These are phyloP conservation scores for Monilinia fructigena DNA, from an alignment of 2,329 filamentous ascomycete genomes.

Conservation along the genomic window DNA sequence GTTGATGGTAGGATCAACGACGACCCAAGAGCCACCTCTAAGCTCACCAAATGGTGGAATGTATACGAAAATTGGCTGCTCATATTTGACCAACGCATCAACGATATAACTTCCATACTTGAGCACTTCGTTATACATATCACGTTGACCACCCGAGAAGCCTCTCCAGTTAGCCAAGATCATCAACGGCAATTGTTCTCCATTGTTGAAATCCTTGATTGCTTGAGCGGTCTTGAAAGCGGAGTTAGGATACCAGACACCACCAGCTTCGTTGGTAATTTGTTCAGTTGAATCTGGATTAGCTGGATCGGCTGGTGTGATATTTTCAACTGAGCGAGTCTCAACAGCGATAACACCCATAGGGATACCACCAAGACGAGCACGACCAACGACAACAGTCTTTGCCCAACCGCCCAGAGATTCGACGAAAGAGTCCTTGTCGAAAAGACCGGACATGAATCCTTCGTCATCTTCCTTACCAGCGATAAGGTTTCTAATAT, in stretches of 20 bases:
- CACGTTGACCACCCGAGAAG: constrained; percentile 98
- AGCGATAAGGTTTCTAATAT: constrained; percentile 89
- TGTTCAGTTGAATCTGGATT: constrained; percentile 99
- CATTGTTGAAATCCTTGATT: constrained; percentile 98
- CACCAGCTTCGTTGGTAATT: constrained; percentile 89
- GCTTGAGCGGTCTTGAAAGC: constrained; percentile 99
- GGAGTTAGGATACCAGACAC: constrained; percentile 99
- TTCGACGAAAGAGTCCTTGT: constrained; percentile 95
- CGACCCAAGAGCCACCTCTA: constrained; percentile 98
- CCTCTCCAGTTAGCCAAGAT: constrained; percentile 99
- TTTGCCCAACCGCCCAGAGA: constrained; percentile 94
- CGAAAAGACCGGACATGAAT: constrained; percentile 89
- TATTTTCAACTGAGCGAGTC: constrained; percentile 93
- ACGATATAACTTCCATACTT: constrained; percentile 99
- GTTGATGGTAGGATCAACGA: constrained; percentile 98
- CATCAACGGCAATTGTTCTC: constrained; percentile 97
- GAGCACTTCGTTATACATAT: constrained; percentile 99
- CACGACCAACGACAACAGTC: constrained; percentile 94
- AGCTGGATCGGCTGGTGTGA: constrained; percentile 92
- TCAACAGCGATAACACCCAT: constrained; percentile 98
- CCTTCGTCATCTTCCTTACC: constrained; percentile 78
- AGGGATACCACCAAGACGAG: constrained; percentile 92
- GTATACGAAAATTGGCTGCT: constrained; percentile 98
- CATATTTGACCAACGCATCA: constrained; percentile 94
- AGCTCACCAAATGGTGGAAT: constrained; percentile 96